Evolutionary conservation across 2,329 filamentous ascomycete genomes (phyloP).

Genomic region (Didymella exigua): DNA sequence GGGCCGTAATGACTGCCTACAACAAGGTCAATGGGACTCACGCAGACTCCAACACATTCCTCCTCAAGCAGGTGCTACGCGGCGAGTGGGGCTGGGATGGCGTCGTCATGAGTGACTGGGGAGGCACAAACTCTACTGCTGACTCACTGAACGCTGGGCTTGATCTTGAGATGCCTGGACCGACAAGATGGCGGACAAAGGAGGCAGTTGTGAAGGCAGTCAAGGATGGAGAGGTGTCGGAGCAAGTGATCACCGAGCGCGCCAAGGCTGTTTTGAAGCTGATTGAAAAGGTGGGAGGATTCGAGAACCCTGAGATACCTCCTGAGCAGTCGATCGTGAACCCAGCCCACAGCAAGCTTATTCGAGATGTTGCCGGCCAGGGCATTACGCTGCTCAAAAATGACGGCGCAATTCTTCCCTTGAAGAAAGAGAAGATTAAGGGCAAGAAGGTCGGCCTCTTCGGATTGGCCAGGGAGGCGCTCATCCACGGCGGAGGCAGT

Average conservation of each 20-base stretch:
- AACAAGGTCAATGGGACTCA: constrained; percentile 75
- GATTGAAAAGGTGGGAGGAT: constrained; percentile 70
- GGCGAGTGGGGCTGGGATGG: constrained; percentile 76
- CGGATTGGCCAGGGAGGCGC: constrained; percentile 64
- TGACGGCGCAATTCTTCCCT: constrained; percentile 65
- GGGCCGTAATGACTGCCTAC: constrained; percentile 75
- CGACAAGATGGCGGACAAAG: constrained; percentile 70
- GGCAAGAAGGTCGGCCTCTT: constrained; percentile 70
- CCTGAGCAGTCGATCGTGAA: constrained; percentile 67
- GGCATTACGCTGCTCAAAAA: constrained; percentile 77
- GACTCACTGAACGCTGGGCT: constrained; percentile 46
- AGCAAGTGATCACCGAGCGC: constrained; percentile 39
- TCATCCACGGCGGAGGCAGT: constrained; percentile 45
- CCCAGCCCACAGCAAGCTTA: constrained; percentile 62
- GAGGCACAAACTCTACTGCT: constrained; percentile 45
- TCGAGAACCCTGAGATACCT: constrained; percentile 63
- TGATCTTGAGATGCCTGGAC: constrained; percentile 48
- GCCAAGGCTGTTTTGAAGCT: constrained; percentile 58
- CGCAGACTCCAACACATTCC: constrained; percentile 67
- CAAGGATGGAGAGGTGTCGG: constrained; percentile 57
- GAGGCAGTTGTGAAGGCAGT: constrained; percentile 61
- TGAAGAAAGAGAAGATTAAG: constrained; percentile 62
- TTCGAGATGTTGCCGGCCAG: constrained; percentile 69
- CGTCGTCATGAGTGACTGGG: constrained; percentile 70
- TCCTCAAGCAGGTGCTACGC: constrained; percentile 70